phyloP scores from a whole-genome alignment of 306 rosid genomes.

The Hippophae tibetana region DNA sequence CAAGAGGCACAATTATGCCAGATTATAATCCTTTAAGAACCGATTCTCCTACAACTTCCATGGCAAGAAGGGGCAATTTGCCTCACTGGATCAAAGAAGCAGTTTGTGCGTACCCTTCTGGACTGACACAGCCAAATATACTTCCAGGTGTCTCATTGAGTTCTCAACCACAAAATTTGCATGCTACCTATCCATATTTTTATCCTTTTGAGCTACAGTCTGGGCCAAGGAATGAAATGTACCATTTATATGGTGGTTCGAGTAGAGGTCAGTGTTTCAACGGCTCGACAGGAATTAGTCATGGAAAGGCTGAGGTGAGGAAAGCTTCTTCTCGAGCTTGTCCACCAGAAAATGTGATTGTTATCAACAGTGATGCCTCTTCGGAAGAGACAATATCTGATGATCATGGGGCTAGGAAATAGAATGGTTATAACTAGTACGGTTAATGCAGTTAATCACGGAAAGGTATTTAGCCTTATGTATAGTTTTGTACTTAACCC shows the following conservation, averaged over 20 bases:
- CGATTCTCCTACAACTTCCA: constrained; percentile 22
- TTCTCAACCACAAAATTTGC: constrained; percentile 21
- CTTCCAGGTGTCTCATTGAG: constrained; percentile 16
- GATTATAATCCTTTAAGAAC: constrained; percentile 20
- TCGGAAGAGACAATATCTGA: constrained; percentile 72
- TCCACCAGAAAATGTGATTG: constrained; percentile 29
- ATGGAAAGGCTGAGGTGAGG: constrained; percentile 25
- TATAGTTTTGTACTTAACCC: constrained; percentile 21
- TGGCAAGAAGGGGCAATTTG: constrained; percentile 23
- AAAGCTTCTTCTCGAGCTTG: constrained; percentile 17
- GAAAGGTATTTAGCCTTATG: constrained; percentile 15
- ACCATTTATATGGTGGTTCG: constrained; percentile 23
- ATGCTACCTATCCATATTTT: constrained; percentile 17
- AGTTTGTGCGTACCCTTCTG: constrained; percentile 23
- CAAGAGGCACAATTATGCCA: constrained; percentile 20
- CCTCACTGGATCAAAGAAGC: constrained; percentile 66
- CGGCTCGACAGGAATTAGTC: constrained; percentile 23
- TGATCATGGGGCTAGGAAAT: constrained; percentile 31
- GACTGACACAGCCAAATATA: constrained; percentile 14
- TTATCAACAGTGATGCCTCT: constrained; percentile 48
- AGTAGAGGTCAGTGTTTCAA: constrained; percentile 23
- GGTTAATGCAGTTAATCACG: constrained; percentile 15
- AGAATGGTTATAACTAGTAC: constrained; percentile 13
- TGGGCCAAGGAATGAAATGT: constrained; percentile 16
- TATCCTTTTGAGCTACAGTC: constrained; percentile 18